A percentile compares a stretch with the other conserved stretches of the same genome.
These are phyloP conservation scores for Magnaporthiopsis poae DNA, from an alignment of 2,329 filamentous ascomycete genomes.

Conservation along the genomic window DNA sequence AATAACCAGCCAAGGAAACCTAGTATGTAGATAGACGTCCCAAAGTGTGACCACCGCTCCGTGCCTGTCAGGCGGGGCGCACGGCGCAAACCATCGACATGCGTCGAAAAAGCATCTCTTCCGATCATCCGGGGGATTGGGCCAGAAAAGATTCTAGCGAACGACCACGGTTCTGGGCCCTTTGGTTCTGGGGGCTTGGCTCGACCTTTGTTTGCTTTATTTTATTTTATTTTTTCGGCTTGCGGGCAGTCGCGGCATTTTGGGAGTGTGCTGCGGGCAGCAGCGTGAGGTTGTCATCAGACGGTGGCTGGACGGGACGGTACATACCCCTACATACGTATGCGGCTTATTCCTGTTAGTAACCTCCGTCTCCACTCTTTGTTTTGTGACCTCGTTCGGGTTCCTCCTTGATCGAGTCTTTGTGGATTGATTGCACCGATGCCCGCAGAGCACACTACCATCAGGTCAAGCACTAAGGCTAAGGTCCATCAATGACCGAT, in stretches of 20 bases:
- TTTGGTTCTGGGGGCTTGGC: not conserved
- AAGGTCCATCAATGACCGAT: not conserved
- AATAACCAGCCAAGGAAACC: not conserved
- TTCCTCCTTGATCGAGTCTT: not conserved
- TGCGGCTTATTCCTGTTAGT: not conserved
- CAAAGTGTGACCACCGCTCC: not conserved
- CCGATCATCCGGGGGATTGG: not conserved
- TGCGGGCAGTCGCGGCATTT: not conserved
- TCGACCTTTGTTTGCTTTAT: too few species aligned
- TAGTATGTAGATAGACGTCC: not conserved
- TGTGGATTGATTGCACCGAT: not conserved
- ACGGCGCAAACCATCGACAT: not conserved
- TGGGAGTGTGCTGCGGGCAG: too few species aligned
- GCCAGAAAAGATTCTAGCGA: not conserved
- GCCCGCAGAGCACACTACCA: too few species aligned
- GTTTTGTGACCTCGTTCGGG: not conserved
- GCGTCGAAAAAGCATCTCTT: not conserved
- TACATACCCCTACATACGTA: not conserved
- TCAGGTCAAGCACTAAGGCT: not conserved
- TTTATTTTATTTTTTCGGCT: too few species aligned
- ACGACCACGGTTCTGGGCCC: not conserved
- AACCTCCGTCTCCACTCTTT: not conserved
- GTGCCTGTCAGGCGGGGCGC: not conserved
- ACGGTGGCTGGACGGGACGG: not conserved
- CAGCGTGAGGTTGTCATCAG: not conserved